phyloP scores from a whole-genome alignment of 83 land plant genomes.

The Isoetes engelmannii region DNA sequence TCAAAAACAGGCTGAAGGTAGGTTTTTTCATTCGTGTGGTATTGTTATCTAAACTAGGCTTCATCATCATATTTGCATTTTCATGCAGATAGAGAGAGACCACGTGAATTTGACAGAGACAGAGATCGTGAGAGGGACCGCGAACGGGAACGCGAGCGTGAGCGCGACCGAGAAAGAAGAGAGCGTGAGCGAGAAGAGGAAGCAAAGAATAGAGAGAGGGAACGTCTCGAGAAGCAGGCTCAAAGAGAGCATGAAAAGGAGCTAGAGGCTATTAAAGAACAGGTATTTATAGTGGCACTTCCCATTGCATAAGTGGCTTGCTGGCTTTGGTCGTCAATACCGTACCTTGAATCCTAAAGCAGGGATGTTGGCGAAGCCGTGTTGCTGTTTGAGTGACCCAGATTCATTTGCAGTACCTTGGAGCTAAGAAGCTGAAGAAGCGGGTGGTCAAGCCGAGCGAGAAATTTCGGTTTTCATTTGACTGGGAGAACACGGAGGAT shows the following conservation, averaged over 20 bases:
- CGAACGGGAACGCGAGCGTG: slow-evolving; percentile 53
- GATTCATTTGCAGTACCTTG: slow-evolving; percentile 44
- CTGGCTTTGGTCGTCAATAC: background rate
- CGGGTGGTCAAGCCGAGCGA: slow-evolving; percentile 84
- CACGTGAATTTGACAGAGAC: slow-evolving; percentile 35
- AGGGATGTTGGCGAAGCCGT: too few species aligned
- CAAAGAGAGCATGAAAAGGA: slow-evolving; percentile 65
- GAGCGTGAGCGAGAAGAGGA: slow-evolving; percentile 56
- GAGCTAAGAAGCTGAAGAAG: slow-evolving; percentile 81
- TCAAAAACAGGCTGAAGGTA: slow-evolving; percentile 40
- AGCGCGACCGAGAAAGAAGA: slow-evolving; percentile 38
- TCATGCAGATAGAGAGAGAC: slow-evolving; percentile 23
- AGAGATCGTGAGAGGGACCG: slow-evolving; percentile 39
- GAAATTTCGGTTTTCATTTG: slow-evolving; percentile 82
- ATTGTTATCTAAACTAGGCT: background rate
- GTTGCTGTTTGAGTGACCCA: background rate
- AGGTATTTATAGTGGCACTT: slow-evolving; percentile 20
- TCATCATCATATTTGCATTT: background rate
- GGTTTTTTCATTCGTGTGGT: slow-evolving; percentile 2
- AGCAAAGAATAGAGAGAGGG: slow-evolving; percentile 43
- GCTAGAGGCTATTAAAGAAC: slow-evolving; percentile 74
- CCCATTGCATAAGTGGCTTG: background rate
- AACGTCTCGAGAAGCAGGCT: slow-evolving; percentile 54
- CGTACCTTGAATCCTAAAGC: too few species aligned
- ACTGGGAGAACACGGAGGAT: slow-evolving; percentile 90